phyloP scores from a whole-genome alignment of 1,139 yeast genomes.

The Chernovozyma aurita region DNA sequence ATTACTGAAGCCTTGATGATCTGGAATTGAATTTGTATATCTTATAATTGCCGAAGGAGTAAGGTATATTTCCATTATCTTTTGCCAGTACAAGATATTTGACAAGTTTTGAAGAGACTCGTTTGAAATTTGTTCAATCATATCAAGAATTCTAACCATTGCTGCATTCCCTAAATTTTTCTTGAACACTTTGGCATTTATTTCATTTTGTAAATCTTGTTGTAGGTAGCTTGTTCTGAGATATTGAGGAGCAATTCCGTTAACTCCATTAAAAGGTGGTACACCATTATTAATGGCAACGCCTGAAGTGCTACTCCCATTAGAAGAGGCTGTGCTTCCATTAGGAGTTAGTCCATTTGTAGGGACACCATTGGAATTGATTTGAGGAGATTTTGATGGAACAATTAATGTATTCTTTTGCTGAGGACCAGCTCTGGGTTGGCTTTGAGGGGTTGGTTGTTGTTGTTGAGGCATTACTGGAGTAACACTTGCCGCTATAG shows the following conservation, averaged over 20 bases:
- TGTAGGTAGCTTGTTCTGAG: not conserved
- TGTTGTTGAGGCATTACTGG: conserved; percentile 16
- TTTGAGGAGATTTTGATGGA: not conserved
- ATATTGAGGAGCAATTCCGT: not conserved
- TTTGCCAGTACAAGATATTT: conserved; percentile 35
- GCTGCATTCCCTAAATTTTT: conserved; percentile 45
- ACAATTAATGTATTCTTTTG: not conserved
- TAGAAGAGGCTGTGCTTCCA: not conserved
- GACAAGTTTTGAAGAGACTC: conserved; percentile 28
- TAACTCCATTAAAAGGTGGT: not conserved
- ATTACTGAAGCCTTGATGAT: not conserved
- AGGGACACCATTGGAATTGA: not conserved
- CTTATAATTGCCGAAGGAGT: conserved; percentile 30
- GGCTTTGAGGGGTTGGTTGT: conserved; percentile 20
- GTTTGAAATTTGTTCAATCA: conserved; percentile 33
- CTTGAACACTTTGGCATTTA: conserved; percentile 34
- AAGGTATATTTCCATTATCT: conserved; percentile 31
- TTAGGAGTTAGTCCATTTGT: not conserved
- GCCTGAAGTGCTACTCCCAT: not conserved
- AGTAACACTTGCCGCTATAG: conserved; percentile 7
- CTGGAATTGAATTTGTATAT: conserved; percentile 13
- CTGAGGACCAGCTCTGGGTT: conserved; percentile 13
- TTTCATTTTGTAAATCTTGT: conserved; percentile 26
- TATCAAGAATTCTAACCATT: conserved; percentile 34
- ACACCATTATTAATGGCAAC: not conserved